These are phyloP conservation scores for Clathrospora elynae DNA, from an alignment of 2,329 filamentous ascomycete species.

Conservation along the genomic window DNA sequence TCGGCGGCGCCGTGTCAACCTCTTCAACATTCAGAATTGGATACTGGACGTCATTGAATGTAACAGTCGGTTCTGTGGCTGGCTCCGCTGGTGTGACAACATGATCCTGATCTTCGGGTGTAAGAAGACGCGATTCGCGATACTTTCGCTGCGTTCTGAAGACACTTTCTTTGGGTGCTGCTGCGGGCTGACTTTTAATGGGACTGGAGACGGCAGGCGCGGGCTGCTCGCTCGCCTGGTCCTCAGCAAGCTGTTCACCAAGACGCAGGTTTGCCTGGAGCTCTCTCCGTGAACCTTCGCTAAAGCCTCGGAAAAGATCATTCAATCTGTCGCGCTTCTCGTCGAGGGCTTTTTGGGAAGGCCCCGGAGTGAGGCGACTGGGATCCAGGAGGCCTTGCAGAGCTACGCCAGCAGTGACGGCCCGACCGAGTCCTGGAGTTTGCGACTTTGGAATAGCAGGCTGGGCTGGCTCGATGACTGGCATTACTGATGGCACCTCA, in stretches of 20 bases:
- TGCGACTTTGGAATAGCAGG: conserved; percentile 28
- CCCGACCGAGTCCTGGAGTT: conserved; percentile 42
- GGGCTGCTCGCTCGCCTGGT: conserved; percentile 20
- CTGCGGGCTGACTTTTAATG: conserved; percentile 17
- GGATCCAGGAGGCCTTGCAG: conserved; percentile 47
- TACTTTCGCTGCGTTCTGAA: conserved; percentile 33
- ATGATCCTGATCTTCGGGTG: conserved; percentile 43
- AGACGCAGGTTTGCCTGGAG: conserved; percentile 47
- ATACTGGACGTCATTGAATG: conserved; percentile 34
- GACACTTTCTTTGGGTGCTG: conserved; percentile 23
- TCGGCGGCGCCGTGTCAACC: conserved; percentile 32
- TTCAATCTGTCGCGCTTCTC: conserved; percentile 38
- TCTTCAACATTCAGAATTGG: conserved; percentile 25
- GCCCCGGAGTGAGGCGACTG: conserved; percentile 34
- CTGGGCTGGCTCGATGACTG: conserved; percentile 30
- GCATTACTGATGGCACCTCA: conserved; percentile 40
- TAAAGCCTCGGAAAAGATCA: conserved; percentile 48
- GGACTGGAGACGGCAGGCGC: conserved; percentile 25
- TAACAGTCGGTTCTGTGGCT: conserved; percentile 12
- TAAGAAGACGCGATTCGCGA: conserved; percentile 39
- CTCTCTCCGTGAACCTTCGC: conserved; percentile 46
- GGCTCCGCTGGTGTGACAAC: conserved; percentile 16
- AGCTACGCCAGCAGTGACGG: conserved; percentile 47
- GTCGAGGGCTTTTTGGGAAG: conserved; percentile 27
- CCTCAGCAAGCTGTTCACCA: conserved; percentile 46